These are phyloP conservation scores for Ascochyta viciae-villosae DNA, from an alignment of 2,329 filamentous ascomycete genomes.

Conservation along the genomic window DNA sequence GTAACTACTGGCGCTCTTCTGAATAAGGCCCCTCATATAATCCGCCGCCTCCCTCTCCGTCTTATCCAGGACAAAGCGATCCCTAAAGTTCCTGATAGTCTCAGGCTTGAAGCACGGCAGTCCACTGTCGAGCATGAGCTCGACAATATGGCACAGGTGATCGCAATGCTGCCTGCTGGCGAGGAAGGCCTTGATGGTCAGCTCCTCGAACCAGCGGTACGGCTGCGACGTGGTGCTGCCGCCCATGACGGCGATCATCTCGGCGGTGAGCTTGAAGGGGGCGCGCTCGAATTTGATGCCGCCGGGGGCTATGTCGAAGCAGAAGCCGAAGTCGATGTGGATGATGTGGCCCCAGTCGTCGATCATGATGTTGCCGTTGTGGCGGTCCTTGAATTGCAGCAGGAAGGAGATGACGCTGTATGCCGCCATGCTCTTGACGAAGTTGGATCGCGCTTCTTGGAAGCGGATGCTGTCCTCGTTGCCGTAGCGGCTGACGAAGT, in stretches of 20 bases:
- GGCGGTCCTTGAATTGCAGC: conserved; percentile 97
- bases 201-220: conserved; percentile 95
- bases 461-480: conserved; percentile 94
- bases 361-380: conserved; percentile 99
- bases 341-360: conserved; percentile 96
- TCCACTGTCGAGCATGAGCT: conserved; percentile 94
- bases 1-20: conserved; percentile 88
- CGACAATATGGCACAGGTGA: conserved; percentile 87
- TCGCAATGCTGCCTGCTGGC: conserved; percentile 85
- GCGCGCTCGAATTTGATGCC: conserved; percentile 97
- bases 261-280: conserved; percentile 95
- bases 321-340: conserved; percentile 99
- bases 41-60: conserved; percentile 92
- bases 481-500: conserved; percentile 96
- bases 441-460: conserved; percentile 94
- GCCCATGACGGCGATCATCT: conserved; percentile 99
- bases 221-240: conserved; percentile 80
- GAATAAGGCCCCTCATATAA: conserved; percentile 87
- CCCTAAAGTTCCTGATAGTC: conserved; percentile 88
- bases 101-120: conserved; percentile 98
- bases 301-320: conserved; percentile 97
- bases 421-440: conserved; percentile 98
- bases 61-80: conserved; percentile 91
- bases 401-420: conserved; percentile 97
- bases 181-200: conserved; percentile 94